Evolutionary conservation across 768 basidiomycete genomes (phyloP).

Genomic region (Tricholomella constricta): DNA sequence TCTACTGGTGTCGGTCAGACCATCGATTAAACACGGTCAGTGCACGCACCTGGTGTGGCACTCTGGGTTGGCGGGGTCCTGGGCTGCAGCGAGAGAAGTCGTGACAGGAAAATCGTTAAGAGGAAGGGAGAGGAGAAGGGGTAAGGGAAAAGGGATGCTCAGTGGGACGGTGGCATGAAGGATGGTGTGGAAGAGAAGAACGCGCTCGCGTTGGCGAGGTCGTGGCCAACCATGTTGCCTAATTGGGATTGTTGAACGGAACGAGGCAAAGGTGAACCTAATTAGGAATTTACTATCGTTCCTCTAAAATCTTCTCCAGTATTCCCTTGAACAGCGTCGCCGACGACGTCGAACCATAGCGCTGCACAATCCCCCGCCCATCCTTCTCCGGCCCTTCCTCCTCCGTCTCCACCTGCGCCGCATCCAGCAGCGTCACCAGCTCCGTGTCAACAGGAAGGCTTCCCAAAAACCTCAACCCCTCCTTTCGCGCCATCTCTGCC

Average conservation of each 20-base stretch:
- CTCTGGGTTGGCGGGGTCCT: not conserved
- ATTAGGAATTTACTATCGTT: not conserved
- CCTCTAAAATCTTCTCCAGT: constrained; percentile 28
- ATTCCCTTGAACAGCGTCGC: constrained; percentile 69
- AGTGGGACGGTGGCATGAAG: constrained; percentile 19
- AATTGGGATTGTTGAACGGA: constrained; percentile 32
- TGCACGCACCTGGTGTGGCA: constrained; percentile 3
- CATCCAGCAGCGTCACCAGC: constrained; percentile 84
- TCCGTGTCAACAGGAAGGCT: constrained; percentile 92
- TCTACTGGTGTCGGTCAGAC: not conserved
- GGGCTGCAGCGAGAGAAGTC: not conserved
- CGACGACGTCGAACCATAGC: constrained; percentile 71
- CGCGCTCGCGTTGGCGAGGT: constrained; percentile 31
- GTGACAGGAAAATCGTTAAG: constrained; percentile 11
- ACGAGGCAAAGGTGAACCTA: constrained; percentile 34
- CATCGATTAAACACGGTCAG: constrained; percentile 3
- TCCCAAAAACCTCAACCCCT: constrained; percentile 79
- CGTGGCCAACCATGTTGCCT: constrained; percentile 30
- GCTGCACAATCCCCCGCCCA: constrained; percentile 52
- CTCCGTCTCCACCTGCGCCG: constrained; percentile 37
- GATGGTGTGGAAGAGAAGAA: constrained; percentile 16
- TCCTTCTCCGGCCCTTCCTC: constrained; percentile 23
- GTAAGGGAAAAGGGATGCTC: constrained; percentile 7
- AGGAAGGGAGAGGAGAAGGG: constrained; percentile 3
- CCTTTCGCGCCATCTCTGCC: constrained; percentile 78